Evolutionary conservation across 495 filamentous ascomycete species (phyloP).

Genomic region (Tuber aestivum): DNA sequence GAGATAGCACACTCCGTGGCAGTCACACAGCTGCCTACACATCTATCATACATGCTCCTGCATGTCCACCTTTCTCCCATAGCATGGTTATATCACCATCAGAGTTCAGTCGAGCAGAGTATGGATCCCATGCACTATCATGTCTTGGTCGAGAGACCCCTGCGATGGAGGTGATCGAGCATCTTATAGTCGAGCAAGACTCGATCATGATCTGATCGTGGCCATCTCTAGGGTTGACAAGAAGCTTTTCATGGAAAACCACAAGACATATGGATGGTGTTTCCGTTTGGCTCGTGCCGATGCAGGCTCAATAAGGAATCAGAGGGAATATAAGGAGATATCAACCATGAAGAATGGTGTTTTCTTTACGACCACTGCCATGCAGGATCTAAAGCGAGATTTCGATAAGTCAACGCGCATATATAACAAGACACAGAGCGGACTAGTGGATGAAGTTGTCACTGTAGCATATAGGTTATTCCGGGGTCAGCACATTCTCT

Average conservation of each 20-base stretch:
- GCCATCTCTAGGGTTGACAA: too few species aligned
- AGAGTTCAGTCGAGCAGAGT: too few species aligned
- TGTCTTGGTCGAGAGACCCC: too few species aligned
- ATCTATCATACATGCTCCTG: too few species aligned
- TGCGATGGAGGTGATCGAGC: conserved; percentile 63
- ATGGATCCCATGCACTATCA: too few species aligned
- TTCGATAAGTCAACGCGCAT: conserved; percentile 91
- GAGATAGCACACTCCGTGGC: too few species aligned
- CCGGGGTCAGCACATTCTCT: background rate
- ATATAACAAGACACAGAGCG: conserved; percentile 91
- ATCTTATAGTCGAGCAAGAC: conserved; percentile 64
- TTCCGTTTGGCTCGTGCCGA: conserved; percentile 90
- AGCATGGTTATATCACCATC: too few species aligned
- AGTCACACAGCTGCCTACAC: too few species aligned
- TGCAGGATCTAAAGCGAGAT: conserved; percentile 78
- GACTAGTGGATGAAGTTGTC: conserved; percentile 88
- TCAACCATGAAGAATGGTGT: conserved; percentile 99
- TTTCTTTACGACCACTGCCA: conserved; percentile 86
- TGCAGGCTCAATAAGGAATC: conserved; percentile 86
- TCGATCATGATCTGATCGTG: too few species aligned
- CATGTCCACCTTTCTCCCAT: too few species aligned
- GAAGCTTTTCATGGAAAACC: conserved; percentile 97
- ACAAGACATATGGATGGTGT: conserved; percentile 92
- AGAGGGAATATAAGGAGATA: conserved; percentile 83
- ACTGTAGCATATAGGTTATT: conserved; percentile 57